Percentiles rank a stretch among this genome's conserved stretches.
Conservation (phyloP, 305 asterid genomes). For the Rubia peregrina region DNA sequence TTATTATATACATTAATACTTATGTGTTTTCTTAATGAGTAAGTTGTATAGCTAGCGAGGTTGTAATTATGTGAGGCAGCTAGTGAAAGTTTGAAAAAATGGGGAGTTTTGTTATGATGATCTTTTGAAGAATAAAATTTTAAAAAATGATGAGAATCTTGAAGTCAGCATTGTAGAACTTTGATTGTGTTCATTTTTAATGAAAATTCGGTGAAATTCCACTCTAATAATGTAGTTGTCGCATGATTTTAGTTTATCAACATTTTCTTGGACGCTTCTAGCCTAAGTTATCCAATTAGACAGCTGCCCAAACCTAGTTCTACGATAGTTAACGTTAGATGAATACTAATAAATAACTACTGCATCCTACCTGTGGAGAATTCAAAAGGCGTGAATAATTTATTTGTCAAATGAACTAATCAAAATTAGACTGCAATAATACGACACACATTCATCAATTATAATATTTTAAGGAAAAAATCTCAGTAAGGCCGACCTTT, state of each 20-base stretch:
- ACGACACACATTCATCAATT: background rate
- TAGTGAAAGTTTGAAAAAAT: background rate
- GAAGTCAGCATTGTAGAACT: slow-evolving; percentile 10
- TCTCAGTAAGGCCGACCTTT: background rate
- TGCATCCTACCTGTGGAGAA: background rate
- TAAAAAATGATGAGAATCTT: background rate
- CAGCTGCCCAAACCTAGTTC: background rate
- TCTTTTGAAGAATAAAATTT: too few relatives aligned
- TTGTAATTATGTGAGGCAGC: background rate
- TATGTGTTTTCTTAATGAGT: background rate
- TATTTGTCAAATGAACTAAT: background rate
- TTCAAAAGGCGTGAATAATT: background rate
- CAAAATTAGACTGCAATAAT: background rate
- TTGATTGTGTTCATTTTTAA: slow-evolving; percentile 3
- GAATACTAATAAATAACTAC: background rate
- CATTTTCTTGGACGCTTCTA: slow-evolving; percentile 11
- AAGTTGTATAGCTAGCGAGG: background rate
- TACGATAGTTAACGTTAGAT: background rate
- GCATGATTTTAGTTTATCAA: slow-evolving; percentile 22
- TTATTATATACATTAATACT: background rate
- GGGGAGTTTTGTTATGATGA: background rate
- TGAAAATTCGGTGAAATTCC: slow-evolving; percentile 39
- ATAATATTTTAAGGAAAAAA: too few relatives aligned
- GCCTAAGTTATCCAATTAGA: background rate
- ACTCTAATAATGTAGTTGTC: slow-evolving; percentile 11